phyloP scores from a whole-genome alignment of 345 rosid genomes.

The Melaleuca alternifolia region DNA sequence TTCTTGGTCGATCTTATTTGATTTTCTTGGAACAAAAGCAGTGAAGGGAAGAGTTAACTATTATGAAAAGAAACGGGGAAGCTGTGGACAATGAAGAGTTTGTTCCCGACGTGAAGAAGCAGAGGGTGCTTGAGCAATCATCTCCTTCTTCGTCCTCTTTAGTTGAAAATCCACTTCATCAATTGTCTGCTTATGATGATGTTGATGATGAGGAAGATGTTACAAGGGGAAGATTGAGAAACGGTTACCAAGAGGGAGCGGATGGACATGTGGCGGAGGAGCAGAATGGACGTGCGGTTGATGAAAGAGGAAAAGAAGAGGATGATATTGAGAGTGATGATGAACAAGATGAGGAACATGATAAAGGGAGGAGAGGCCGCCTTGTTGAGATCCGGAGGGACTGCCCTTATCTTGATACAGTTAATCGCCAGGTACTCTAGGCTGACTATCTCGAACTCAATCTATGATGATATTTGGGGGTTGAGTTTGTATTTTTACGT shows the following conservation, averaged over 20 bases:
- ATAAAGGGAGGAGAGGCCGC: conserved; percentile 32
- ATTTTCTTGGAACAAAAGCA: neutral
- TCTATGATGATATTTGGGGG: neutral
- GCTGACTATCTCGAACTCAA: neutral
- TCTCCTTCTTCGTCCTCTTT: conserved; percentile 21
- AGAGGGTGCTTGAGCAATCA: conserved; percentile 21
- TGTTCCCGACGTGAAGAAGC: conserved; percentile 25
- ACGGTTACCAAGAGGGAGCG: neutral
- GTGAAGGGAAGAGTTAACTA: neutral
- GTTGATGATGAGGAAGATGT: conserved; percentile 59
- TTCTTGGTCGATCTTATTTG: neutral
- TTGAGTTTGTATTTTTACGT: neutral
- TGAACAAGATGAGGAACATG: conserved; percentile 19
- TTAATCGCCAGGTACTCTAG: conserved; percentile 84
- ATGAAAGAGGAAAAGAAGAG: conserved; percentile 1
- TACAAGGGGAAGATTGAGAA: conserved; percentile 7
- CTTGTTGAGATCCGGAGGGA: conserved; percentile 73
- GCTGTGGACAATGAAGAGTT: conserved; percentile 25
- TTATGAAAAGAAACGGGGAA: conserved; percentile 20
- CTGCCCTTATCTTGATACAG: conserved; percentile 96
- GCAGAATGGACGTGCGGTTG: conserved; percentile 9
- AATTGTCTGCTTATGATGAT: conserved; percentile 47
- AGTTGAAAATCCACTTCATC: conserved; percentile 56
- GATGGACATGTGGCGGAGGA: neutral
- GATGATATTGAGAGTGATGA: conserved; percentile 24